phyloP scores from a whole-genome alignment of 257 asterid species.

The Solanum pennellii region DNA sequence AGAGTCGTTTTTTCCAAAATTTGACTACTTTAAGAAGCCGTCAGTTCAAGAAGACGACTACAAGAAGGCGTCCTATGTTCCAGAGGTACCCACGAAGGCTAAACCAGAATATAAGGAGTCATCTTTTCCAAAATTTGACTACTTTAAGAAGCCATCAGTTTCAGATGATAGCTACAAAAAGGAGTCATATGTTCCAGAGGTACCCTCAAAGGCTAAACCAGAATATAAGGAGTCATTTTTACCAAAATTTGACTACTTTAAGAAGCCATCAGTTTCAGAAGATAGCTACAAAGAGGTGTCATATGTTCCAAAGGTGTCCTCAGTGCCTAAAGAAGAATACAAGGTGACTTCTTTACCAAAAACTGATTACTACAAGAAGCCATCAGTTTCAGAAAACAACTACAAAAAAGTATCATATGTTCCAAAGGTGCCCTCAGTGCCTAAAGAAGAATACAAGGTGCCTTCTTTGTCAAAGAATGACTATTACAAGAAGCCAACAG shows the following conservation, averaged over 20 bases:
- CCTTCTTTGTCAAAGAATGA: background rate
- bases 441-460: background rate
- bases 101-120: no score
- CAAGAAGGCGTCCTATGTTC: no score
- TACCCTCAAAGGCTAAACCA: rapidly evolving
- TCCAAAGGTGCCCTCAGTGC: background rate
- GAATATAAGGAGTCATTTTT: background rate
- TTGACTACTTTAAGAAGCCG: no score
- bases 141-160: background rate
- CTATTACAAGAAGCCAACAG: background rate
- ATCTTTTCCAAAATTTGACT: background rate
- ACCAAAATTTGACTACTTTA: background rate
- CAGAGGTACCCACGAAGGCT: no score
- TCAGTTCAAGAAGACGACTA: no score
- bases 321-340: background rate
- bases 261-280: background rate
- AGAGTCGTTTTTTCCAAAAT: no score
- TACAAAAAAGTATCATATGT: background rate
- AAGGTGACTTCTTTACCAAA: no score
- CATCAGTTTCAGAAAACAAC: background rate
- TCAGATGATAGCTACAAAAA: background rate
- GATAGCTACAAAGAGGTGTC: background rate
- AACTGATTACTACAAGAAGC: background rate
- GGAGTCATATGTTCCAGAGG: background rate
- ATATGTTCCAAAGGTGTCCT: background rate